Evolutionary conservation across 192 early-diverging fungal species (phyloP).

Genomic region (Spinellus fusiger): DNA sequence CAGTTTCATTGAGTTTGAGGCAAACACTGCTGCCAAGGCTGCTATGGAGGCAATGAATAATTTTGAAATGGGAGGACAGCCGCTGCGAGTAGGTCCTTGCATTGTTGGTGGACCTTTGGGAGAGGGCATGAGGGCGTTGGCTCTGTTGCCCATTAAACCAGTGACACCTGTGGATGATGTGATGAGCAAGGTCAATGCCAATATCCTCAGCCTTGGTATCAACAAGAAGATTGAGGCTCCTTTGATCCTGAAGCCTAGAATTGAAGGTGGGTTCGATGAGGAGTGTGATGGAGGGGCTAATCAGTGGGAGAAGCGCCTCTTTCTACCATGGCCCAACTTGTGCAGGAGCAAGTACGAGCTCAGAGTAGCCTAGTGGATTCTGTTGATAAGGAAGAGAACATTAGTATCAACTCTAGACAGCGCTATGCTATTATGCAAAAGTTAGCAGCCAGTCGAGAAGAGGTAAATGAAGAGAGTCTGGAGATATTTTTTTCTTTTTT

Average conservation of each 20-base stretch:
- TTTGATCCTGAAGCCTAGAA: neutral
- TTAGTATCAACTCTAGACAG: conserved; percentile 48
- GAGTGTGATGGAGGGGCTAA: neutral
- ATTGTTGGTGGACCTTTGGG: conserved; percentile 76
- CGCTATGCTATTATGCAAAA: conserved; percentile 71
- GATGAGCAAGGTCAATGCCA: neutral
- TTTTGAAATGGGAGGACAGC: conserved; percentile 68
- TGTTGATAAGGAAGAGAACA: conserved; percentile 48
- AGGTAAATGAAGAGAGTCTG: too few species aligned
- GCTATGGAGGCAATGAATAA: conserved; percentile 68
- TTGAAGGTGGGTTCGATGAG: neutral
- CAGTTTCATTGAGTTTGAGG: conserved; percentile 78
- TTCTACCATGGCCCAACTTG: conserved; percentile 35
- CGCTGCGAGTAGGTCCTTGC: conserved; percentile 58
- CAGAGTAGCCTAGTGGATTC: conserved; percentile 37
- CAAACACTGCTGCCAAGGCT: conserved; percentile 48
- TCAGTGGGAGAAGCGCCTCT: neutral
- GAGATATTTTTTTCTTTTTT: too few species aligned
- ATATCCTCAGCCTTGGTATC: neutral
- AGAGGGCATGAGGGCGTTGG: conserved; percentile 70
- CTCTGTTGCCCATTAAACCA: neutral
- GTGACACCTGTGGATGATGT: neutral
- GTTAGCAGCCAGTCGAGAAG: conserved; percentile 35
- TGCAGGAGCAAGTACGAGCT: conserved; percentile 35
- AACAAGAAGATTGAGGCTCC: neutral